Percentiles rank a stretch among this genome's conserved stretches.
Conservation (phyloP, 176 grass and related monocot species). For the Cenchrus americanus region DNA sequence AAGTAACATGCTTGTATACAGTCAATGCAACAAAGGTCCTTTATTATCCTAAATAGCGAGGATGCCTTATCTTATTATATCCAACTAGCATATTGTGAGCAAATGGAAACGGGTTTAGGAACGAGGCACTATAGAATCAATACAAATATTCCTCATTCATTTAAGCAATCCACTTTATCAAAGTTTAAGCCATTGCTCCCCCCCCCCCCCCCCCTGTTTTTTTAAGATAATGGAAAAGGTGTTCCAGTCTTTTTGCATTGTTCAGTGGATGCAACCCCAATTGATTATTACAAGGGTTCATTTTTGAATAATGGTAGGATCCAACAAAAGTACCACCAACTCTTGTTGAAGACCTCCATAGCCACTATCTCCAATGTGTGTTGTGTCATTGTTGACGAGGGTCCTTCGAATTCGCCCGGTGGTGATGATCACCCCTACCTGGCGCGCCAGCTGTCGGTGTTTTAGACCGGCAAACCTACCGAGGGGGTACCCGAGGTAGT, state of each 20-base stretch:
- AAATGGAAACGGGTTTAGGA: background rate
- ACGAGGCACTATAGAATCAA: background rate
- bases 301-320: background rate
- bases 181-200: background rate
- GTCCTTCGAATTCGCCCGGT: no score
- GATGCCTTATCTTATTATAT: background rate
- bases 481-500: no score
- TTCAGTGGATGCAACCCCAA: background rate
- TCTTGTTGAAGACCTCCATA: background rate
- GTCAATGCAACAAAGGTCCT: background rate
- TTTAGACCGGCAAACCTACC: no score
- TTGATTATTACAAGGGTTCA: background rate
- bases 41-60: background rate
- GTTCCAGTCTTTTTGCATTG: background rate
- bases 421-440: no score
- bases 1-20: background rate
- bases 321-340: background rate
- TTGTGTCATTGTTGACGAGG: no score
- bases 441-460: no score
- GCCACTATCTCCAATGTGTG: background rate
- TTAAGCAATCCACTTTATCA: constrained; percentile 1
- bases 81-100: background rate
- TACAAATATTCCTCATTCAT: background rate
- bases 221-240: background rate
- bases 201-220: background rate